phyloP scores from a whole-genome alignment of 768 basidiomycete genomes.

The Dioszegia crocea region DNA sequence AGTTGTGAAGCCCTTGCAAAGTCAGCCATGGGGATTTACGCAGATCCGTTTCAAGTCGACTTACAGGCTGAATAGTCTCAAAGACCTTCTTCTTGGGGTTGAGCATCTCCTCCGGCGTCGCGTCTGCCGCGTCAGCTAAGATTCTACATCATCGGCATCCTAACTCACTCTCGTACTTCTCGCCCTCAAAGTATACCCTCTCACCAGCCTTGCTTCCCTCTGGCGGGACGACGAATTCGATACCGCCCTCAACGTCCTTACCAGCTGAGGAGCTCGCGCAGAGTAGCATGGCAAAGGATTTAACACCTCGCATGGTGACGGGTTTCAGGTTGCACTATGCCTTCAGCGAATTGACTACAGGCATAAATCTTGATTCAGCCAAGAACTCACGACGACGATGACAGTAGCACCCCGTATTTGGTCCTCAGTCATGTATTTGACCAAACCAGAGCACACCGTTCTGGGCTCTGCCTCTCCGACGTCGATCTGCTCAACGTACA shows the following conservation, averaged over 20 bases:
- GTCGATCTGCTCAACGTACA: constrained; percentile 99
- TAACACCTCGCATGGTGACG: constrained; percentile 92
- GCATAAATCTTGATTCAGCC: background rate
- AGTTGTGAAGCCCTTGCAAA: constrained; percentile 70
- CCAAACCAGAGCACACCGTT: constrained; percentile 93
- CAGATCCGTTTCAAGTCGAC: background rate
- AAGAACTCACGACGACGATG: constrained; percentile 65
- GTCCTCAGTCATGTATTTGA: constrained; percentile 93
- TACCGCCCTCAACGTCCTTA: constrained; percentile 73
- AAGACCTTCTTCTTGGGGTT: constrained; percentile 99
- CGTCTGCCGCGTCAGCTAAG: constrained; percentile 52
- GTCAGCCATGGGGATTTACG: background rate
- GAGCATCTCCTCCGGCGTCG: constrained; percentile 67
- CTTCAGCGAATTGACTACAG: constrained; percentile 1
- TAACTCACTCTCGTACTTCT: constrained; percentile 68
- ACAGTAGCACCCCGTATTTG: constrained; percentile 79
- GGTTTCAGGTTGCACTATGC: constrained; percentile 69
- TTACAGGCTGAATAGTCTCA: constrained; percentile 86
- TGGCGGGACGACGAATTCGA: constrained; percentile 89
- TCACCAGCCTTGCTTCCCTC: constrained; percentile 82
- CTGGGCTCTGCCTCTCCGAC: constrained; percentile 88
- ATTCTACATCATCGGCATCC: background rate
- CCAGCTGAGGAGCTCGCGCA: constrained; percentile 67
- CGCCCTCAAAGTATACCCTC: constrained; percentile 88
- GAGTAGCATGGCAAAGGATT: constrained; percentile 97